These are phyloP conservation scores for Poa pratensis DNA, from an alignment of 176 grass and related monocot genomes.

Conservation along the genomic window DNA sequence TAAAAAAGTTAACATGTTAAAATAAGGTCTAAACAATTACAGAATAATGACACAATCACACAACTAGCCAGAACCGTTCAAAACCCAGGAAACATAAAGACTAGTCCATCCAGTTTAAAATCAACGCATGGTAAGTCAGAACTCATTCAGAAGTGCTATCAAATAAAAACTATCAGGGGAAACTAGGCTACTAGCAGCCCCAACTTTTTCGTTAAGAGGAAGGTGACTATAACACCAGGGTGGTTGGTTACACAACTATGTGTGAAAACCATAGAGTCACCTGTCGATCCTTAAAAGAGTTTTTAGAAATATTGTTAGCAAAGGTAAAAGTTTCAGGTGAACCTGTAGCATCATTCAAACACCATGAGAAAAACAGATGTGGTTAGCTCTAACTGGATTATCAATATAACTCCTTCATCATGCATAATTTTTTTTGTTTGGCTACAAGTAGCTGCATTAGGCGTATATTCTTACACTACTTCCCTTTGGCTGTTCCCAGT, in stretches of 20 bases:
- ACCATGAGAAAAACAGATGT: background rate
- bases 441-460: no score
- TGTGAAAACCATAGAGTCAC: background rate
- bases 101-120: no score
- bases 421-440: no score
- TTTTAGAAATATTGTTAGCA: background rate
- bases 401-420: background rate
- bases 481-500: no score
- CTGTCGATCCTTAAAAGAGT: background rate
- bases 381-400: conserved; percentile 24
- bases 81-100: no score
- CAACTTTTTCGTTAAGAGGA: background rate
- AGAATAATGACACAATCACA: background rate
- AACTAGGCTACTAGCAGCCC: background rate
- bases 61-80: background rate
- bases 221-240: background rate
- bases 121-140: no score
- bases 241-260: background rate
- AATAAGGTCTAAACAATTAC: conserved; percentile 1
- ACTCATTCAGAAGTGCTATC: no score
- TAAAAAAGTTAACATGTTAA: background rate
- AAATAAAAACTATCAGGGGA: no score
- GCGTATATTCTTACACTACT: no score
- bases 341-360: conserved; percentile 1
- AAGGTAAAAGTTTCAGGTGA: background rate